Base-by-base conservation (phyloP, 306 rosid genomes). In the Quercus bicolor region DNA sequence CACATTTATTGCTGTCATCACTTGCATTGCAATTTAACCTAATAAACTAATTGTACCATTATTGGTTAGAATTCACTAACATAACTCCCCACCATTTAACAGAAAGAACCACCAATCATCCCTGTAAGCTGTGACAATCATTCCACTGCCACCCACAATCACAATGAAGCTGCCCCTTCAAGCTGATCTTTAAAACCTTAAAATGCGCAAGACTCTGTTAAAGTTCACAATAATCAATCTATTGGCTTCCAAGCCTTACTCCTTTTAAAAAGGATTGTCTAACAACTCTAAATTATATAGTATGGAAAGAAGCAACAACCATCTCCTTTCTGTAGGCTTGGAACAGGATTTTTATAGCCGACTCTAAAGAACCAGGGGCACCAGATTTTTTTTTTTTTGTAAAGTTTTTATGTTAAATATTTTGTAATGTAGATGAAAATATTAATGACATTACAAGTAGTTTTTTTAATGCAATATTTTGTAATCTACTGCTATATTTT, bases 271-370 rank as follows among this genome's bases (percentile, higher is more conserved):
- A 12, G 28, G 37, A 14, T 26, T 61, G 18, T 29, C 19, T 28
- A 64, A 28, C 12, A 15, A 64, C 9, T 64, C 20, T 64, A 21
- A 28, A 64, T 10, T 29, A 29, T 23, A 3, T 20, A 3, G 29
- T 20, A 11, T 13, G 70, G 9, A 16, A 5, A 4, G 70, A 64
- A 64, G 40, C 4, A 4, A 64, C 20, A 2, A 7, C 21, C 16
- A 10, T 16, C 45, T 64, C 72, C 72, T 72, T 54, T 66, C 8
- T 57, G 26, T 18, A 73, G 60, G 15, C 66, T 48, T 13, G 13
- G 57, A 75, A 48, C 23, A 60, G 5, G 70, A 66, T 59, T 77
- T 53, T 48, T 57, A 68, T 77, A 73, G 52, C 59, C 51, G 55
- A 73, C 37, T 72, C 81, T 26, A 52, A 15, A 53, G 3, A 53